Evolutionary conservation across 257 asterid genomes (phyloP).

Genomic region (Agastache rugosa): DNA sequence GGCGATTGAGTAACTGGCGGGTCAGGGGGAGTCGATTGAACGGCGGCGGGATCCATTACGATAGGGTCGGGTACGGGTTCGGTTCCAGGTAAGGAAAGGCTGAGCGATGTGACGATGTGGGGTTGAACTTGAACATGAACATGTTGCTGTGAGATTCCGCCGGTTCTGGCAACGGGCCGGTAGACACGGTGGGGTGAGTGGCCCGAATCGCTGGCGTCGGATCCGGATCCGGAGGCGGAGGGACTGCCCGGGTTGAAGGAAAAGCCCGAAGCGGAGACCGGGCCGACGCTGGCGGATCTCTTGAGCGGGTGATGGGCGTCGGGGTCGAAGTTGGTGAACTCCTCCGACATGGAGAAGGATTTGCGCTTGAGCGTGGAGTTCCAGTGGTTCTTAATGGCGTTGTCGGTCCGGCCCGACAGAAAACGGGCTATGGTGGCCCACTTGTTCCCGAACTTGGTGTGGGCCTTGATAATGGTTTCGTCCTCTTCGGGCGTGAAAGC

Average conservation of each 20-base stretch:
- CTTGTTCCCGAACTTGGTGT: conserved; percentile 44
- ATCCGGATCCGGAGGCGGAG: conserved; percentile 70
- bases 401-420: conserved; percentile 46
- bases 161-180: conserved; percentile 54
- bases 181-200: conserved; percentile 50
- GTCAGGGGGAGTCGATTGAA: background rate
- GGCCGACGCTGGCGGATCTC: conserved; percentile 57
- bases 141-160: conserved; percentile 40
- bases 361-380: conserved; percentile 47
- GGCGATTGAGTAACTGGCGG: conserved; percentile 7
- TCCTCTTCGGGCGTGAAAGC: conserved; percentile 44
- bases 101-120: conserved; percentile 54
- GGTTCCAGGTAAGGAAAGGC: conserved; percentile 62
- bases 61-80: conserved; percentile 9
- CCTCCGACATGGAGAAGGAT: conserved; percentile 54
- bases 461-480: conserved; percentile 45
- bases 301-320: conserved; percentile 52
- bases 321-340: conserved; percentile 50
- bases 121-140: background rate
- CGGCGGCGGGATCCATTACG: too few species aligned
- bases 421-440: conserved; percentile 46
- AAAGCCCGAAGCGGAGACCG: conserved; percentile 38
- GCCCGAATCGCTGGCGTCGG: conserved; percentile 62
- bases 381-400: conserved; percentile 44
- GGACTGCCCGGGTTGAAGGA: conserved; percentile 62